phyloP scores from a whole-genome alignment of 306 rosid genomes.

The Neltuma alba region DNA sequence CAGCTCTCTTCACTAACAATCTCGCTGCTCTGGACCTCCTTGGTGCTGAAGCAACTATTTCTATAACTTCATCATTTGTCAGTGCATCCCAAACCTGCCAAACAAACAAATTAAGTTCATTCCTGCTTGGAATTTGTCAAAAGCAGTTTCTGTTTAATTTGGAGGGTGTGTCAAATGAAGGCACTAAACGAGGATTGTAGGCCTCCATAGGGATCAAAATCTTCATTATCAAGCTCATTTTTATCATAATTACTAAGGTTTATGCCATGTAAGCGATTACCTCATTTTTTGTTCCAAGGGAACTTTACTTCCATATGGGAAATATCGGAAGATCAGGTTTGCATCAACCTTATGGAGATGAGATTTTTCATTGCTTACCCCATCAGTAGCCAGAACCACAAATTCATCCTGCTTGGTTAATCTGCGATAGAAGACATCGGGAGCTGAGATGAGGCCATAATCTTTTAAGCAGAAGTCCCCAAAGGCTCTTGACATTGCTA shows the following conservation, averaged over 20 bases:
- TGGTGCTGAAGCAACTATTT: conserved; percentile 73
- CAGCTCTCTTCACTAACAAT: conserved; percentile 64
- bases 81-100: conserved; percentile 91
- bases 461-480: conserved; percentile 96
- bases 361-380: conserved; percentile 49
- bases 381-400: conserved; percentile 85
- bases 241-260: not conserved
- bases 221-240: not conserved
- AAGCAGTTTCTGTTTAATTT: not conserved
- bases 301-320: not conserved
- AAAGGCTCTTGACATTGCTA: conserved; percentile 95
- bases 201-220: not conserved
- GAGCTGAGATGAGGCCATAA: conserved; percentile 79
- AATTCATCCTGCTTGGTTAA: conserved; percentile 65
- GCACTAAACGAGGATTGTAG: not conserved
- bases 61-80: conserved; percentile 71
- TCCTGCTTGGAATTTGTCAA: not conserved
- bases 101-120: not conserved
- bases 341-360: not conserved
- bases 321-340: not conserved
- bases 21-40: conserved; percentile 69
- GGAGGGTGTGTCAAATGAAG: not conserved
- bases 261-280: not conserved
- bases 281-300: not conserved
- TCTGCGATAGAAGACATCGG: conserved; percentile 66